These are phyloP conservation scores for Ganoderma lingzhi DNA, from an alignment of 1,284 basidiomycete genomes.

Conservation along the genomic window DNA sequence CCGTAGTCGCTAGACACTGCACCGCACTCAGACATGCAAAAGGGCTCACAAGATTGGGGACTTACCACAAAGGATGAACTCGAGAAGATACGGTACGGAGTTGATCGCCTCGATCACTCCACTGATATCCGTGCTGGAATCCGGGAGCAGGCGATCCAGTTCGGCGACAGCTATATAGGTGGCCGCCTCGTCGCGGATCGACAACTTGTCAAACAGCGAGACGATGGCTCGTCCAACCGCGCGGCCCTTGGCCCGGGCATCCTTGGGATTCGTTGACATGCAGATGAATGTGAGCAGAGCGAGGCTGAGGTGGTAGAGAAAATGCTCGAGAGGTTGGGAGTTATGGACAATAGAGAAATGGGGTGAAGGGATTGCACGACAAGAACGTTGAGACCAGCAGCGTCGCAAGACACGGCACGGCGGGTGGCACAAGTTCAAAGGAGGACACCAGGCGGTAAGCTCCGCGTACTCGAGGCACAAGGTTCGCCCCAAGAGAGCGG, in stretches of 20 bases:
- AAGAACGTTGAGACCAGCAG: no score
- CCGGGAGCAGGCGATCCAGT: neutral
- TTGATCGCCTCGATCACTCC: neutral
- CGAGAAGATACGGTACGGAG: neutral
- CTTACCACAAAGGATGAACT: neutral
- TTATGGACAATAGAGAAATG: no score
- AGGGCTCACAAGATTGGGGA: neutral
- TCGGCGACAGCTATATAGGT: neutral
- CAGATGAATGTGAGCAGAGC: no score
- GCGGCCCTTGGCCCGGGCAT: neutral
- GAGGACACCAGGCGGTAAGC: no score
- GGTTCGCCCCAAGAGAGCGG: neutral
- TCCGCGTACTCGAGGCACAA: neutral
- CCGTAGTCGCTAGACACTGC: neutral
- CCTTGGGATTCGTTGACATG: neutral
- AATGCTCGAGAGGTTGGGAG: no score
- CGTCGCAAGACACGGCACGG: no score
- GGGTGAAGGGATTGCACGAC: no score
- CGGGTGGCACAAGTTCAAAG: no score
- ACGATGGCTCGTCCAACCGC: neutral
- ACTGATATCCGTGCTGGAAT: neutral
- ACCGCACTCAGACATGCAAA: neutral
- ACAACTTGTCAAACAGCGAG: neutral
- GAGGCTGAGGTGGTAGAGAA: no score
- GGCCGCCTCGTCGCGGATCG: neutral